Conservation (phyloP, 495 filamentous ascomycete genomes). For the Podospora australis region DNA sequence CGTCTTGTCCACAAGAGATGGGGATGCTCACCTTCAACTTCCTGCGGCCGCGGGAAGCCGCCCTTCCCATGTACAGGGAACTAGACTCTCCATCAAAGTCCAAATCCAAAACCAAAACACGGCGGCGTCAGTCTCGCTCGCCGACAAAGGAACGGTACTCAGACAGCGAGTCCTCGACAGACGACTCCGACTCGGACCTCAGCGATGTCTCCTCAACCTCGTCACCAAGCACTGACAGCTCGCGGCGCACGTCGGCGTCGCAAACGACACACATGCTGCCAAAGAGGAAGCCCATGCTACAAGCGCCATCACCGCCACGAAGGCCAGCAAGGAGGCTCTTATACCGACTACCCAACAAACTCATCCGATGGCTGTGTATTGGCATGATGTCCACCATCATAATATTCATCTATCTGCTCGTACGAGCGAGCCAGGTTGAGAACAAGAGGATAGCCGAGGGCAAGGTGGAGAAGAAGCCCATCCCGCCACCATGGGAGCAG, state of each 20-base stretch:
- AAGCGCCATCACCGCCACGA: constrained; percentile 29
- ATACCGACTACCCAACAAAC: constrained; percentile 56
- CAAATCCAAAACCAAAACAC: neutral
- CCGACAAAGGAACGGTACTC: constrained; percentile 39
- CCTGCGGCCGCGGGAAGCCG: constrained; percentile 29
- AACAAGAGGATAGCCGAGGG: constrained; percentile 54
- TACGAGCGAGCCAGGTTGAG: constrained; percentile 62
- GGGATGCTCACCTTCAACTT: constrained; percentile 24
- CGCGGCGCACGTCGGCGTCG: constrained; percentile 43
- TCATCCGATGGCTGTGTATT: constrained; percentile 66
- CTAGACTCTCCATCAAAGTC: constrained; percentile 11
- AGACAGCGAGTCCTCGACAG: constrained; percentile 37
- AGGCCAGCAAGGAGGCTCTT: constrained; percentile 36
- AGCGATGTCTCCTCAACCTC: constrained; percentile 36
- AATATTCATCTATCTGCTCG: constrained; percentile 63
- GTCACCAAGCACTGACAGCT: constrained; percentile 35
- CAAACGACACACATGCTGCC: constrained; percentile 50
- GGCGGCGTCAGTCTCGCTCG: constrained; percentile 6
- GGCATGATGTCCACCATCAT: constrained; percentile 60
- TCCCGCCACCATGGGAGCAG: constrained; percentile 69
- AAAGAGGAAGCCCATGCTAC: constrained; percentile 25
- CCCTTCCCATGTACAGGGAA: constrained; percentile 40
- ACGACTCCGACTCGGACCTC: constrained; percentile 36
- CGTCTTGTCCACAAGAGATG: constrained; percentile 14
- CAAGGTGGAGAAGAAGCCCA: constrained; percentile 41